A percentile compares a stretch with the other conserved stretches of the same genome.
Evolutionary conservation across 2,329 filamentous ascomycete species (phyloP).

Genomic region (Penicillium sp.): DNA sequence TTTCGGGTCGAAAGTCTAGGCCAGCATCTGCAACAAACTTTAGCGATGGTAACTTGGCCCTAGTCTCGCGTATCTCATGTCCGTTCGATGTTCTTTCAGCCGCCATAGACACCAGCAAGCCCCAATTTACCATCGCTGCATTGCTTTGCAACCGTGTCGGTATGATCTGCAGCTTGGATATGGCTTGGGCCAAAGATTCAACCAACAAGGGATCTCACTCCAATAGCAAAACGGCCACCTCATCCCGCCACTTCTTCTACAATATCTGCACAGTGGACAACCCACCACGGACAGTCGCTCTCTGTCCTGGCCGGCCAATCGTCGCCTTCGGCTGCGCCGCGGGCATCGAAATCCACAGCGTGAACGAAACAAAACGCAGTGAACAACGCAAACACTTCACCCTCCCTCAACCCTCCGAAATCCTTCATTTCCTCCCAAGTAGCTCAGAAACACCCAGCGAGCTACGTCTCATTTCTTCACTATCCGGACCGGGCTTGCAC

Average conservation of each 20-base stretch:
- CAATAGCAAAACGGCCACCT: slow-evolving; percentile 32
- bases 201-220: slow-evolving; percentile 8
- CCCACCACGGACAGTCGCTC: slow-evolving; percentile 63
- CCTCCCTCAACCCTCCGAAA: slow-evolving; percentile 44
- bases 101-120: slow-evolving; percentile 62
- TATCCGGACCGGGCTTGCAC: slow-evolving; percentile 45
- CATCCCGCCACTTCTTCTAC: slow-evolving; percentile 47
- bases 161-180: slow-evolving; percentile 58
- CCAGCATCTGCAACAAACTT: slow-evolving; percentile 26
- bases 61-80: slow-evolving; percentile 57
- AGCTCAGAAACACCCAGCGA: slow-evolving; percentile 55
- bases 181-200: not conserved
- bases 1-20: slow-evolving; percentile 31
- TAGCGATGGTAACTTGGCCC: slow-evolving; percentile 39
- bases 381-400: slow-evolving; percentile 42
- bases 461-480: slow-evolving; percentile 62
- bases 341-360: slow-evolving; percentile 65
- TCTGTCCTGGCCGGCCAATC: slow-evolving; percentile 64
- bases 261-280: slow-evolving; percentile 62
- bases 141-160: slow-evolving; percentile 61
- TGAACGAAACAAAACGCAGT: slow-evolving; percentile 48
- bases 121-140: slow-evolving; percentile 57
- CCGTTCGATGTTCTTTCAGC: slow-evolving; percentile 58
- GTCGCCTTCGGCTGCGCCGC: slow-evolving; percentile 65
- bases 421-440: slow-evolving; percentile 59